Base-by-base conservation (phyloP, 108 stramenopile species). In the Skeletonema marinoi region DNA sequence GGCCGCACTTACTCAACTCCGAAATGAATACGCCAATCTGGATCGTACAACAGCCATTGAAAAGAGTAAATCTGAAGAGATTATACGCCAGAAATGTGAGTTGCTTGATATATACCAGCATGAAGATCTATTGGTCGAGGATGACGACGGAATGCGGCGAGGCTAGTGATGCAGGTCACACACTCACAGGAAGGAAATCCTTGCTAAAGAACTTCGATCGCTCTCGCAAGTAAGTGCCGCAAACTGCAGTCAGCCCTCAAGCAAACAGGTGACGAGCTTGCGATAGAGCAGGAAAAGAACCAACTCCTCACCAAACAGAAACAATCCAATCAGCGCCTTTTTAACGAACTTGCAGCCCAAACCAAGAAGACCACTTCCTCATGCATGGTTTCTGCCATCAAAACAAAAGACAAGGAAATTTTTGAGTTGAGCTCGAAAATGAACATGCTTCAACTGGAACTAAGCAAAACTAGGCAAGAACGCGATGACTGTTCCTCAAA, bases 191-290 rank as follows among this genome's bases (percentile, higher is more conserved):
- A 19, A 39, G 78, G 36, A 82, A 59, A 48, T 69, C 67, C 9
- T 73, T 78, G 9, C 12, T 82, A 19, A 78, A 51, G 48, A 78
- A 82, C 36, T 73, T 73, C 81, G 3, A 59, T 78, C 12, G 60
- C 78, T 17, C 78, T 82, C 16, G 81, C 81, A 25, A 78, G 67
- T 33, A 78, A 78, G 36, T 78, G 77, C 50, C 64, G 77, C 32
- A 77, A 82, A 17, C 48, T 82, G 4, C 77, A 78, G 51, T 46
- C 54, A 25, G 13, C 21, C 4, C 29, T 82, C 32, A 30, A 73
- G 25, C 65, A 33, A 38, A 25, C 29, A 19, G 44, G 44, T 0
- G 32, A 48, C 13, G 77, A 72, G 33, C 38, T 80, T 4, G 46
- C 48, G 1, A 25, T n/a, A 21, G 81, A 82, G 32, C 65, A 61